Evolutionary conservation across 768 basidiomycete species (phyloP), one percentile per base, ranked within the genome.

Genomic region (Russula vinacea): DNA sequence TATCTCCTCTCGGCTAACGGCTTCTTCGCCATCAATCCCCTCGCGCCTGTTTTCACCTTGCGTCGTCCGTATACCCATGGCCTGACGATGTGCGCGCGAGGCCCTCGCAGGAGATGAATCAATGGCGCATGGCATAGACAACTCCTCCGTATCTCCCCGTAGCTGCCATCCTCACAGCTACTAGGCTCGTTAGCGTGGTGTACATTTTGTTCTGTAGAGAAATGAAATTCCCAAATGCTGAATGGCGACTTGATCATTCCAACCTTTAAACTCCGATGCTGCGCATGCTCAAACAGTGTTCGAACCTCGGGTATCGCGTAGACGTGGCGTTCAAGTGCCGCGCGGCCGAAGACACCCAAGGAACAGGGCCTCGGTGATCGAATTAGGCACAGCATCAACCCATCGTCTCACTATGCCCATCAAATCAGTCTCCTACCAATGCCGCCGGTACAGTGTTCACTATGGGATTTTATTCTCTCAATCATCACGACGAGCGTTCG

Each of bases 91-190:
- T 37, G 47, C 13, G 56, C 57, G 62, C 29, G 68, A 60, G 68
- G 68, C 53, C 62, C 68, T 69, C 68, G 68, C 68, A 69, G 68
- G 60, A 69, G 66, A 69, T 64, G 62, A 67, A 69, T 49, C 49
- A 64, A 67, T 67, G 68, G 68, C 67, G 68, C 68, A 67, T 24
- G 68, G 68, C 68, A 69, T 67, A 67, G 67, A 64, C 57, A 62
- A 50, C 58, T 51, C 68, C 68, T 65, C 68, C 68, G 68, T 69
- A 69, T 69, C 68, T 68, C 68, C 62, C 60, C 57, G 49, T 62
- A 37, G 68, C 51, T 47, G 63, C 59, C 19, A 42, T 44, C 49
- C 53, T 13, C 68, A 69, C 62, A 57, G 57, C 67, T 61, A 29
- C 40, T 22, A 67, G 68, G 68, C 57, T 69, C 68, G 68, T 69